Percentiles rank a stretch among this genome's conserved stretches.
phyloP scores from a whole-genome alignment of 495 filamentous ascomycete species.

The Tuber calosporum region DNA sequence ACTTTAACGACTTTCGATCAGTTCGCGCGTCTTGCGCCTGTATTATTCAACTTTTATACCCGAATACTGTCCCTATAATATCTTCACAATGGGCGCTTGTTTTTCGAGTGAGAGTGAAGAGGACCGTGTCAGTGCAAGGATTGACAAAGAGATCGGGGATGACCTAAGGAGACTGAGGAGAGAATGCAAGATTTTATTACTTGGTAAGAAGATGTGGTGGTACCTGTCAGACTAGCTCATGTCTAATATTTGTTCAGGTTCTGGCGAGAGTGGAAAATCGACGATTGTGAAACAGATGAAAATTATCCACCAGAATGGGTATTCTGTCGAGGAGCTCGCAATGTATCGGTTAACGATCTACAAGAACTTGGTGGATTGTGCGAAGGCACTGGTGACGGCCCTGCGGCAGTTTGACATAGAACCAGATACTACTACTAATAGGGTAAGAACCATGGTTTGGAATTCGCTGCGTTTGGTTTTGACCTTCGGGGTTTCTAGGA shows the following conservation, averaged over 20 bases:
- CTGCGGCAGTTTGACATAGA: slow-evolving; percentile 83
- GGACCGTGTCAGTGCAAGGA: slow-evolving; percentile 88
- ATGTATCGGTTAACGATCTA: slow-evolving; percentile 93
- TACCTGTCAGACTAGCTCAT: slow-evolving; percentile 22
- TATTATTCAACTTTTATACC: slow-evolving; percentile 26
- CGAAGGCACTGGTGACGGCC: slow-evolving; percentile 79
- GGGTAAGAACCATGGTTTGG: slow-evolving; percentile 28
- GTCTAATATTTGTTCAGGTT: slow-evolving; percentile 55
- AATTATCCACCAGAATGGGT: slow-evolving; percentile 97
- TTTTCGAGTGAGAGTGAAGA: slow-evolving; percentile 72
- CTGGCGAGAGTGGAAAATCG: slow-evolving; percentile 96
- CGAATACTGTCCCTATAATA: slow-evolving; percentile 41
- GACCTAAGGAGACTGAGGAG: slow-evolving; percentile 80
- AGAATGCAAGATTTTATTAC: slow-evolving; percentile 96
- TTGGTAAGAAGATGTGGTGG: slow-evolving; percentile 57
- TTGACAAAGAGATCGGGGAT: slow-evolving; percentile 86
- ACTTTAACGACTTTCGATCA: slow-evolving; percentile 26
- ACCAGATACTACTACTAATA: slow-evolving; percentile 61
- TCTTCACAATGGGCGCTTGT: slow-evolving; percentile 74
- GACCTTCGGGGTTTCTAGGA: slow-evolving; percentile 44
- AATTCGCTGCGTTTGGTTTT: slow-evolving; percentile 9
- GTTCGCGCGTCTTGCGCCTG: slow-evolving; percentile 26
- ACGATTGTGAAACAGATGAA: slow-evolving; percentile 99
- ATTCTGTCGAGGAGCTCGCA: slow-evolving; percentile 80
- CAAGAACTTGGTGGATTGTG: slow-evolving; percentile 95